Conservation (phyloP, 2,329 filamentous ascomycete genomes). For the Emmonsia crescens region DNA sequence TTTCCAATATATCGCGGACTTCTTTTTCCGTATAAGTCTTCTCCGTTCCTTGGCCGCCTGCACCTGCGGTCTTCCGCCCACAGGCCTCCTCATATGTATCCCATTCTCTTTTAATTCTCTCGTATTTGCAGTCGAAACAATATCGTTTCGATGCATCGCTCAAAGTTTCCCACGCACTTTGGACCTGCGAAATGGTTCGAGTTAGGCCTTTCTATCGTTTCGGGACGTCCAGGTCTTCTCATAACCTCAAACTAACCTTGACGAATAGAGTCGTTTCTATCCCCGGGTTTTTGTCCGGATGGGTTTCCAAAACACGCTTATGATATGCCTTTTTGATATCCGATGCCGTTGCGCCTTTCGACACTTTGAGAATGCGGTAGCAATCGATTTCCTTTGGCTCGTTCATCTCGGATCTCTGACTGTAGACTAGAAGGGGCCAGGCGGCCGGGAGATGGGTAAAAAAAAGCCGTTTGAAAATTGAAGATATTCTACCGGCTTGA, state of each 20-base stretch:
- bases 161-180: not conserved
- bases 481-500: not conserved
- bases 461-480: not conserved
- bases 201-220: not conserved
- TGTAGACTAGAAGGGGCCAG: not conserved
- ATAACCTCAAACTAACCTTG: not conserved
- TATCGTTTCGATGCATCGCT: not conserved
- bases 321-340: conserved; percentile 8
- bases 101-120: not conserved
- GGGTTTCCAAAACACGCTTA: conserved; percentile 5
- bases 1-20: not conserved
- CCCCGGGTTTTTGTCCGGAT: conserved; percentile 12
- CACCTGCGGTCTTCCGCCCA: not conserved
- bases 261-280: not conserved
- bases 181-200: not conserved
- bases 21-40: not conserved
- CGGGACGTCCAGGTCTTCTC: not conserved
- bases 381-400: conserved; percentile 7
- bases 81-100: not conserved
- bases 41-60: not conserved
- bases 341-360: conserved; percentile 4
- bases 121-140: conserved; percentile 2
- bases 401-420: not conserved
- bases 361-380: conserved; percentile 9
- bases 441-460: not conserved